Conservation (phyloP, 306 rosid genomes). For the Corylus heterophylla region DNA sequence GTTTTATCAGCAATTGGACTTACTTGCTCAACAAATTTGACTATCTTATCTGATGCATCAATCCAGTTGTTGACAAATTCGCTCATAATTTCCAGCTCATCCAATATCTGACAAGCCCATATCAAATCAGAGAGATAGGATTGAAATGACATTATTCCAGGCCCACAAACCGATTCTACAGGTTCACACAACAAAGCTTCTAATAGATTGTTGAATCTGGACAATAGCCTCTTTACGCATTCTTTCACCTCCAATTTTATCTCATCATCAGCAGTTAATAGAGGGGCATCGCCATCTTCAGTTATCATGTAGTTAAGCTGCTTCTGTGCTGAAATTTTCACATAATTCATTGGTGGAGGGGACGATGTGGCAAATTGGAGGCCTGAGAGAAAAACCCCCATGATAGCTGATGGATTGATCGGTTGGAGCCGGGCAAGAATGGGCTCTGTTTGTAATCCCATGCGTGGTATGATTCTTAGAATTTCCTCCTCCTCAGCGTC, state of each 20-base stretch:
- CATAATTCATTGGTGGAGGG: conserved; percentile 60
- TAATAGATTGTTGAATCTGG: conserved; percentile 50
- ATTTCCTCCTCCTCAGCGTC: conserved; percentile 97
- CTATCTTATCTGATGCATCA: conserved; percentile 79
- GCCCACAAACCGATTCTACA: conserved; percentile 43
- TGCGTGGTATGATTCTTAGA: conserved; percentile 61
- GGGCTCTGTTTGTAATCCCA: conserved; percentile 74
- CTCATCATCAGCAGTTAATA: conserved; percentile 61
- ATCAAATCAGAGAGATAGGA: conserved; percentile 68
- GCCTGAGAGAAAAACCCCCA: conserved; percentile 63
- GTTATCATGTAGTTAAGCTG: conserved; percentile 94
- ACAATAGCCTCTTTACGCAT: conserved; percentile 59
- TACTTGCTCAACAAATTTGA: conserved; percentile 57
- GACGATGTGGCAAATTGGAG: conserved; percentile 77
- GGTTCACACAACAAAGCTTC: conserved; percentile 54
- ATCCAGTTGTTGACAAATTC: conserved; percentile 76
- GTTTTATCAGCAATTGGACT: conserved; percentile 43
- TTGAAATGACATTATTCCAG: conserved; percentile 49
- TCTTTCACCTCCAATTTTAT: conserved; percentile 69
- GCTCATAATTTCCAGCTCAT: conserved; percentile 78
- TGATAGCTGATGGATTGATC: conserved; percentile 55
- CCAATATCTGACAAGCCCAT: conserved; percentile 75
- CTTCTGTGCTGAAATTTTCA: conserved; percentile 88
- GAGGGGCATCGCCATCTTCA: conserved; percentile 87
- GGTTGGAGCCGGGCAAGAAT: conserved; percentile 94